A percentile compares a stretch with the other conserved stretches of the same genome.
Evolutionary conservation across 768 basidiomycete species (phyloP).

Genomic region (Mycena amicta): DNA sequence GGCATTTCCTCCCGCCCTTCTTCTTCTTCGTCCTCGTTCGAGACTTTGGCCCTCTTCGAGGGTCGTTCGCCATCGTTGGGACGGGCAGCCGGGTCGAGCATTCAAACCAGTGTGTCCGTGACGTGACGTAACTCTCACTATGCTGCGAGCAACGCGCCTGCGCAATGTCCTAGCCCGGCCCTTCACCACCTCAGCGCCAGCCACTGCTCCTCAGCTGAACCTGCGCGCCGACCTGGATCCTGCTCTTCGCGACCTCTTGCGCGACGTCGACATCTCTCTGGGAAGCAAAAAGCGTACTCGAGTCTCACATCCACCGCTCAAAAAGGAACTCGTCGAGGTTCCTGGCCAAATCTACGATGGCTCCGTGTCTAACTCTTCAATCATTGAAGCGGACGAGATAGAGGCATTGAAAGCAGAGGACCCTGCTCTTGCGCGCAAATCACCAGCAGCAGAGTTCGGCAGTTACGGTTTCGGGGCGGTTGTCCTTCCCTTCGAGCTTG

Average conservation of each 20-base stretch:
- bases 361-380: conserved; percentile 20
- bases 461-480: conserved; percentile 73
- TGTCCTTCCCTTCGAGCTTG: conserved; percentile 71
- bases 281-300: conserved; percentile 35
- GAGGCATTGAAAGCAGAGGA: conserved; percentile 32
- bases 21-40: conserved; percentile 19
- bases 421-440: conserved; percentile 49
- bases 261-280: conserved; percentile 71
- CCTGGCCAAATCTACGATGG: conserved; percentile 22
- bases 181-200: conserved; percentile 3
- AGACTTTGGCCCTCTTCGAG: conserved; percentile 36
- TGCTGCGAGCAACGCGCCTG: conserved; percentile 19
- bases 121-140: conserved; percentile 3
- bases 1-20: conserved; percentile 32
- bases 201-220: conserved; percentile 46
- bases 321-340: conserved; percentile 60
- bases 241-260: conserved; percentile 59
- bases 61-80: conserved; percentile 32
- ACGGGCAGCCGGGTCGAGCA: too few relatives aligned
- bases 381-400: conserved; percentile 37
- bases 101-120: too few relatives aligned
- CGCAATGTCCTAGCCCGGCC: conserved; percentile 4
- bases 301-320: conserved; percentile 25
- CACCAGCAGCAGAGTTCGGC: conserved; percentile 83
- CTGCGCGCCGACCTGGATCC: conserved; percentile 68